Percentiles rank a stretch among this genome's conserved stretches.
Evolutionary conservation across 805 yeast genomes (phyloP).

Genomic region (Pichia cabralensis): DNA sequence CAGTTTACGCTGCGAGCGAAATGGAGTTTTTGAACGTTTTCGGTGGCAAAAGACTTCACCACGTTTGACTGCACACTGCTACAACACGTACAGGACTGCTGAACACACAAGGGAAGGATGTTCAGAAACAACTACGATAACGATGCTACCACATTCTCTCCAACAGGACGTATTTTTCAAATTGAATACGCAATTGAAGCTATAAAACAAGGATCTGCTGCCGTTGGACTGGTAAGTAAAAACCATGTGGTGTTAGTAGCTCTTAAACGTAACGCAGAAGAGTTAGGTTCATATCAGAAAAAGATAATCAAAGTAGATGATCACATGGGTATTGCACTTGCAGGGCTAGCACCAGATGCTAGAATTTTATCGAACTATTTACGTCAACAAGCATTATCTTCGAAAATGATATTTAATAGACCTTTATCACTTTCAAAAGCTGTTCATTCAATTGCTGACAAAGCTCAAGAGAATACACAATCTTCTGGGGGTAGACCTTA

Average conservation of each 20-base stretch:
- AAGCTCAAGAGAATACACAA: conserved; percentile 96
- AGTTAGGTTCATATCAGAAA: conserved; percentile 92
- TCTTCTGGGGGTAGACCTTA: conserved; percentile 95
- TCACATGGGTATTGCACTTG: conserved; percentile 90
- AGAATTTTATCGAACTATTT: conserved; percentile 82
- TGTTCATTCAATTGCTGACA: conserved; percentile 80
- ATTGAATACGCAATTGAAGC: conserved; percentile 90
- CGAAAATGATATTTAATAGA: conserved; percentile 75
- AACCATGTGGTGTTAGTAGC: conserved; percentile 89
- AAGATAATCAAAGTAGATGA: conserved; percentile 86
- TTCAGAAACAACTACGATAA: conserved; percentile 98
- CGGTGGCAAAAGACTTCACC: too few relatives aligned
- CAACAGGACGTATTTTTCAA: conserved; percentile 87
- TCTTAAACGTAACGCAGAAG: conserved; percentile 92
- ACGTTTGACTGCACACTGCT: too few relatives aligned
- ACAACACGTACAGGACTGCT: too few relatives aligned
- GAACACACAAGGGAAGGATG: too few relatives aligned
- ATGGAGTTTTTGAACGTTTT: too few relatives aligned
- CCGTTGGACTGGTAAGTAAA: conserved; percentile 85
- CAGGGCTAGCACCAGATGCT: conserved; percentile 98
- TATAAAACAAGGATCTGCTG: conserved; percentile 95
- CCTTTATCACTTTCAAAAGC: conserved; percentile 79
- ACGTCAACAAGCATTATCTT: conserved; percentile 85
- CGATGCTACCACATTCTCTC: conserved; percentile 96
- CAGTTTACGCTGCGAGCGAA: too few relatives aligned